phyloP scores from a whole-genome alignment of 768 basidiomycete genomes.

The Suillus cothurnatus region DNA sequence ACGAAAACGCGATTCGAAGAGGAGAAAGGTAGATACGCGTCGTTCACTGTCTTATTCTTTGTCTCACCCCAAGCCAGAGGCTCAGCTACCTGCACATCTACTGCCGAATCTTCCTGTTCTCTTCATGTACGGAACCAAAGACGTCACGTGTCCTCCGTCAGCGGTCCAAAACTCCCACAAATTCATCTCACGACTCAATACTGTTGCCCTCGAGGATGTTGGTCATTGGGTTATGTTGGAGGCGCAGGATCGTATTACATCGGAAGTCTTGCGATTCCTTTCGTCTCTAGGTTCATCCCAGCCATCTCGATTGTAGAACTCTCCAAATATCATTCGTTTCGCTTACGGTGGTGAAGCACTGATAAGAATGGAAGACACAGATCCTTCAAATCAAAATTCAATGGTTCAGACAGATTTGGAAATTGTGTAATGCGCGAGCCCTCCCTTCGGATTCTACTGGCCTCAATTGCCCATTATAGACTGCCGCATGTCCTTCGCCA shows the following conservation, averaged over 20 bases:
- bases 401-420: background rate
- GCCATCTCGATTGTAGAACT: background rate
- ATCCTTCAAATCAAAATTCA: background rate
- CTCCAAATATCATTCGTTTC: background rate
- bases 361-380: background rate
- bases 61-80: constrained; percentile 34
- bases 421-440: background rate
- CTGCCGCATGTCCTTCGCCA: background rate
- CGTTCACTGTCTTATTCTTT: background rate
- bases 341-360: background rate
- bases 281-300: constrained; percentile 15
- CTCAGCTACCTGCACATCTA: constrained; percentile 44
- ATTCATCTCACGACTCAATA: constrained; percentile 52
- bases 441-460: background rate
- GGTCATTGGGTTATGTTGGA: constrained; percentile 77
- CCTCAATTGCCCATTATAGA: background rate
- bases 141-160: constrained; percentile 46
- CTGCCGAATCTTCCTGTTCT: constrained; percentile 57
- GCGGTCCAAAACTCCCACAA: constrained; percentile 47
- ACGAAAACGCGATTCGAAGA: constrained; percentile 63
- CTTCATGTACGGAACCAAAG: constrained; percentile 60
- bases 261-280: constrained; percentile 51
- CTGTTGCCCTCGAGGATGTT: constrained; percentile 51
- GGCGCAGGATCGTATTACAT: constrained; percentile 54
- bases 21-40: constrained; percentile 42